Conservation (phyloP, 768 basidiomycete genomes). For the Russula ochroleuca region DNA sequence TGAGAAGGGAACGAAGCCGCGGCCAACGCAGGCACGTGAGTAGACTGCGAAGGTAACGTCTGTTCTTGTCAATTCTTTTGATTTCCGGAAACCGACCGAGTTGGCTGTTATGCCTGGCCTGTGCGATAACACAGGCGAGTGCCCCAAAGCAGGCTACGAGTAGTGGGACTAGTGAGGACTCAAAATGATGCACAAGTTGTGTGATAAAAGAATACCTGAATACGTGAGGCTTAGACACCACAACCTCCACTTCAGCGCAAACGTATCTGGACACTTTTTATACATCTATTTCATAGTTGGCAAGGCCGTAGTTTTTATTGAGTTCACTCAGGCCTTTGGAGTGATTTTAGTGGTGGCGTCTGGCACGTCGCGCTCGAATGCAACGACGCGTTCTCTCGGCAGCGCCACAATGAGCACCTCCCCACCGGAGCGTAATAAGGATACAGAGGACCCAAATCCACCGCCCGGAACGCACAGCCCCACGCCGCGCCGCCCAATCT, state of each 20-base stretch:
- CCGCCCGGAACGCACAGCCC: constrained; percentile 1
- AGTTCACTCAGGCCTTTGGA: neutral
- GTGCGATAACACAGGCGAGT: neutral
- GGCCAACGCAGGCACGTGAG: constrained; percentile 28
- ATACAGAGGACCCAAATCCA: constrained; percentile 24
- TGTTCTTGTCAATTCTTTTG: neutral
- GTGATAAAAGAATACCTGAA: constrained; percentile 1
- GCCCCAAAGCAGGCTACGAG: constrained; percentile 10
- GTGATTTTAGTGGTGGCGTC: neutral
- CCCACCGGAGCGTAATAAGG: neutral
- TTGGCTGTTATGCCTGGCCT: neutral
- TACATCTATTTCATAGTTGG: constrained; percentile 2
- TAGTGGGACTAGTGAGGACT: neutral
- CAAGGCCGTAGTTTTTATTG: neutral
- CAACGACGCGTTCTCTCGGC: neutral
- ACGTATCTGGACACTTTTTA: neutral
- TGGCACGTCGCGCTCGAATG: neutral
- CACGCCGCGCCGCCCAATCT: constrained; percentile 25
- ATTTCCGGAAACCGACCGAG: neutral
- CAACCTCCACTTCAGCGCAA: neutral
- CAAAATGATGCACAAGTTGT: constrained; percentile 1
- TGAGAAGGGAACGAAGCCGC: constrained; percentile 16
- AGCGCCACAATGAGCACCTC: constrained; percentile 22
- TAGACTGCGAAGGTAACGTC: constrained; percentile 20
- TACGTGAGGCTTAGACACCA: constrained; percentile 13